Conservation (phyloP, 257 asterid genomes). For the Striga asiatica region DNA sequence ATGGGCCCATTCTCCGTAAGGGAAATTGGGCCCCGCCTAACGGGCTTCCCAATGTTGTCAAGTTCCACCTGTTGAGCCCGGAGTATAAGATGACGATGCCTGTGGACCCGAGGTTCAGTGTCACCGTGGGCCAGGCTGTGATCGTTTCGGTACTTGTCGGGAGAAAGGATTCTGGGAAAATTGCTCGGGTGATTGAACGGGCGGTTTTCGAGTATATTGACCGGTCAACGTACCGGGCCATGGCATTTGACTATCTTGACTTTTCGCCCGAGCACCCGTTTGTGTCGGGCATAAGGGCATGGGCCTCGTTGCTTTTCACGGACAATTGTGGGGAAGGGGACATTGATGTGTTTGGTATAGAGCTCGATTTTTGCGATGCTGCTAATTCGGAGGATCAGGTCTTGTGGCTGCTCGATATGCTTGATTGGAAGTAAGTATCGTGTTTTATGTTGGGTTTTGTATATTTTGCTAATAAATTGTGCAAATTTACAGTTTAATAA, state of each 20-base stretch:
- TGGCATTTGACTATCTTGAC: slow-evolving; percentile 87
- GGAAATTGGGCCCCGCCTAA: slow-evolving; percentile 59
- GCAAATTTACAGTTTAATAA: too few relatives aligned
- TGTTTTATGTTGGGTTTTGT: not conserved
- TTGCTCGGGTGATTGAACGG: slow-evolving; percentile 68
- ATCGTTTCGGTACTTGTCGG: slow-evolving; percentile 74
- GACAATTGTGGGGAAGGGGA: slow-evolving; percentile 61
- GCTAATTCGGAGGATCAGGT: slow-evolving; percentile 74
- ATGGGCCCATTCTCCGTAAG: slow-evolving; percentile 64
- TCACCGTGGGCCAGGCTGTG: slow-evolving; percentile 64
- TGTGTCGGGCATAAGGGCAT: slow-evolving; percentile 81
- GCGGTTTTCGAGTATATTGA: slow-evolving; percentile 85
- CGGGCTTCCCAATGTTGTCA: slow-evolving; percentile 65
- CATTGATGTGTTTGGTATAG: slow-evolving; percentile 80
- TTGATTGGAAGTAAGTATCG: slow-evolving; percentile 79
- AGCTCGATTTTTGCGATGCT: slow-evolving; percentile 90
- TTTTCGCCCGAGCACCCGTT: slow-evolving; percentile 81
- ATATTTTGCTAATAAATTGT: too few relatives aligned
- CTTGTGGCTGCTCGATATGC: slow-evolving; percentile 91
- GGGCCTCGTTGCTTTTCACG: slow-evolving; percentile 94
- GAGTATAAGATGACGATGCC: slow-evolving; percentile 92
- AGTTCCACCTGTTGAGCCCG: slow-evolving; percentile 59
- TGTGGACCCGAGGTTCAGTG: slow-evolving; percentile 59
- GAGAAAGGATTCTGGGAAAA: slow-evolving; percentile 63
- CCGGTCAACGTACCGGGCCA: slow-evolving; percentile 71